Evolutionary conservation across 23 red algal species (phyloP).

Genomic region (Gracilariopsis chorda): DNA sequence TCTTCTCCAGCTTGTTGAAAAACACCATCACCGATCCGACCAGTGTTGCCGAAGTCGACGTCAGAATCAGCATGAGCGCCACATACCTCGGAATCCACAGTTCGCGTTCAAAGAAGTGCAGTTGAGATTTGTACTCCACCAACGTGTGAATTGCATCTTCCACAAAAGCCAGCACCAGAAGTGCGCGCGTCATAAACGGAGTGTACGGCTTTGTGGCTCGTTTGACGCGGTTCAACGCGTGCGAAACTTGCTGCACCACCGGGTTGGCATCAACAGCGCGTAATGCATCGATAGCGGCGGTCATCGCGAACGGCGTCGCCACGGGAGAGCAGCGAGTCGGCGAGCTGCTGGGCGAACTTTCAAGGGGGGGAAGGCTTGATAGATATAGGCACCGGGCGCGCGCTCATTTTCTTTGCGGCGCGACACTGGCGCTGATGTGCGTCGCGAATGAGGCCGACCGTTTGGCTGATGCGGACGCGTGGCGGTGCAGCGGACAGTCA

Average conservation of each 20-base stretch:
- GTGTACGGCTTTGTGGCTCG: neutral
- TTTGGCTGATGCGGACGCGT: too few species aligned
- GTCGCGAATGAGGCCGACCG: too few species aligned
- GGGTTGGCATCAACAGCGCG: neutral
- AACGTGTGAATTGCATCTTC: constrained; percentile 73
- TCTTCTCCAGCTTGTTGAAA: constrained; percentile 29
- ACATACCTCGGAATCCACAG: constrained; percentile 18
- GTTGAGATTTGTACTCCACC: constrained; percentile 21
- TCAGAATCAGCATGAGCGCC: constrained; percentile 27
- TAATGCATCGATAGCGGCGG: neutral
- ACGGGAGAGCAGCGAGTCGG: too few species aligned
- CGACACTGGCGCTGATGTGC: too few species aligned
- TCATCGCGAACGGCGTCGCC: too few species aligned
- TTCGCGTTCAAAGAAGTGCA: constrained; percentile 46
- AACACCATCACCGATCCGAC: constrained; percentile 37
- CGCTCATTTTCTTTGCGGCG: too few species aligned
- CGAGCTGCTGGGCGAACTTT: too few species aligned
- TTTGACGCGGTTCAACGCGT: neutral
- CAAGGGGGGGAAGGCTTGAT: too few species aligned
- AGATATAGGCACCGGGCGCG: too few species aligned
- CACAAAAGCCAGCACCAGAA: constrained; percentile 76
- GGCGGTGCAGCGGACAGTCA: too few species aligned
- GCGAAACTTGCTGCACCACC: neutral
- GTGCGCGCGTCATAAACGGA: constrained; percentile 56
- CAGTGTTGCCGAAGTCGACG: constrained; percentile 36